Evolutionary conservation across 1,284 basidiomycete genomes (phyloP), one percentile per base, ranked within the genome.

Genomic region (Inonotus obliquus): DNA sequence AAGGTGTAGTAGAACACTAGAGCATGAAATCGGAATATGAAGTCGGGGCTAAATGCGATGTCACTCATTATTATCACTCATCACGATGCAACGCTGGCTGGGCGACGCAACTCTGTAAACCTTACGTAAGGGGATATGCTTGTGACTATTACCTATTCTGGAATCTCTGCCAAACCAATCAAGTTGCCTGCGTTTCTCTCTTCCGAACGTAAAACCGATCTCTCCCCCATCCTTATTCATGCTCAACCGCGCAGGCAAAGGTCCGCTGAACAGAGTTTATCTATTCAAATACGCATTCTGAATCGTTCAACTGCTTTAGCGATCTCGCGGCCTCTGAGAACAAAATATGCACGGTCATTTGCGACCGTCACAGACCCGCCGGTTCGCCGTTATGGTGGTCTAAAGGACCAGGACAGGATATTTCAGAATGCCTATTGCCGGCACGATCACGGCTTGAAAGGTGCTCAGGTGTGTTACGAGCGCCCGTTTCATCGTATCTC

Each of bases 321-420:
- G 61, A 70, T 77, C 55, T 69, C 76, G 49, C 73, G 76, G 64
- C 76, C 78, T 41, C 73, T 78, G 62, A 76, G 76, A 63, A 71
- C 73, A 35, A 72, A 75, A 64, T 58, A 72, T 29, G 69, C 69
- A 27, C 78, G 82, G 60, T 69, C 75, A 13, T 81, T 95, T 66
- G 93, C 93, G 45, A 95, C 93, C 10, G 87, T 89, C 45, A 84
- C 88, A 47, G 85, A 91, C 71, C 81, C 90, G 14, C 93, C 93
- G 35, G 90, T 94, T 27, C 81, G 92, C 66, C 84, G 84, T 65
- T 95, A 95, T 70, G 94, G 94, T 27, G 94, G 94, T 0, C 78
- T 98, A 67, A 92, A 89, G 73, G 95, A 97, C 77, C 93, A 96
- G 74, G 95, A 97, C 76, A 85, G 93, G 57, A 94, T 95, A 70